Evolutionary conservation across 495 filamentous ascomycete species (phyloP).

Genomic region (Bryoglossum gracile): DNA sequence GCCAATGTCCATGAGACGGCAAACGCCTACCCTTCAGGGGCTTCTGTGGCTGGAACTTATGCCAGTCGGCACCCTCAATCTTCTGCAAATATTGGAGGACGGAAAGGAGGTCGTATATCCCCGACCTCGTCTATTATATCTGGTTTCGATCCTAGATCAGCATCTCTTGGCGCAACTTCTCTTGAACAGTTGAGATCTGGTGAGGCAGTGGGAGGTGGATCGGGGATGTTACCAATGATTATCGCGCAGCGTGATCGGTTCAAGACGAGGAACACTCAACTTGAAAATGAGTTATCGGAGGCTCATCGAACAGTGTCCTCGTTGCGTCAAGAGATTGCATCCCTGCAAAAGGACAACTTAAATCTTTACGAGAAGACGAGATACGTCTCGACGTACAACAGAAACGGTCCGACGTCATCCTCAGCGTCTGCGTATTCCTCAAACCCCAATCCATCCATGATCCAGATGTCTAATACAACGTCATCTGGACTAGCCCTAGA

Average conservation of each 20-base stretch:
- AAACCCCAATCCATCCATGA: constrained; percentile 67
- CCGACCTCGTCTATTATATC: constrained; percentile 97
- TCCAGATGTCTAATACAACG: constrained; percentile 53
- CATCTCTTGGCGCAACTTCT: constrained; percentile 34
- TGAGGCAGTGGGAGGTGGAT: constrained; percentile 72
- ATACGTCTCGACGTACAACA: constrained; percentile 88
- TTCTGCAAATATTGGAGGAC: constrained; percentile 32
- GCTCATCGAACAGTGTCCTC: constrained; percentile 74
- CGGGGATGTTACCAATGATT: constrained; percentile 94
- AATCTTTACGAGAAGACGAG: constrained; percentile 96
- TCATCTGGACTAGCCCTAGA: constrained; percentile 50
- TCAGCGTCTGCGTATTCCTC: constrained; percentile 63
- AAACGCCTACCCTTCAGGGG: constrained; percentile 75
- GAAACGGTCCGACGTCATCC: constrained; percentile 51
- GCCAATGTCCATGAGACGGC: constrained; percentile 76
- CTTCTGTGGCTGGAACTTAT: constrained; percentile 91
- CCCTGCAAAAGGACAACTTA: constrained; percentile 93
- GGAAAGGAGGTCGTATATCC: constrained; percentile 67
- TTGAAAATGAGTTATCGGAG: constrained; percentile 86
- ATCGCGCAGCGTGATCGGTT: constrained; percentile 97
- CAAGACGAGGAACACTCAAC: constrained; percentile 87
- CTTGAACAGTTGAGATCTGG: constrained; percentile 38
- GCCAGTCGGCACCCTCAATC: constrained; percentile 75
- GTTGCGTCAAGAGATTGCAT: constrained; percentile 82
- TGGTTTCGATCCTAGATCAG: constrained; percentile 68